Conservation (phyloP, 164 flowering plant species). For the Aristolochia fimbriata region DNA sequence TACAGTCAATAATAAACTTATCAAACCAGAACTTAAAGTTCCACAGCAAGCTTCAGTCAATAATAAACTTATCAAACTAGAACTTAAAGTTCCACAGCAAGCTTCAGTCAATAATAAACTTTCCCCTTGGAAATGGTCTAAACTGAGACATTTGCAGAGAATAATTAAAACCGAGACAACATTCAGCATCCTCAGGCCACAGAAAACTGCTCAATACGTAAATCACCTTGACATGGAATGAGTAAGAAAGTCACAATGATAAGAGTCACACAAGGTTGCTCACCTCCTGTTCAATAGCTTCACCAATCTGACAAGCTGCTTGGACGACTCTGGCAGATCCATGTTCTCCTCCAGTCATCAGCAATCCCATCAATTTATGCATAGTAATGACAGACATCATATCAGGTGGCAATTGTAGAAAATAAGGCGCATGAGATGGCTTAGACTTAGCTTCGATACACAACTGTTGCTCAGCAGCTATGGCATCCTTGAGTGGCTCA, state of each 20-base stretch:
- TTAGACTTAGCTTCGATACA: conserved; percentile 37
- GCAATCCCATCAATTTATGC: conserved; percentile 82
- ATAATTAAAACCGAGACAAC: no score
- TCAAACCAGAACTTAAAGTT: no score
- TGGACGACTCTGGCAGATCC: conserved; percentile 69
- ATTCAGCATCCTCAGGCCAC: no score
- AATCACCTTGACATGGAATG: not conserved
- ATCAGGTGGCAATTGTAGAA: conserved; percentile 72
- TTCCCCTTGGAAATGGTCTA: no score
- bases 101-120: no score
- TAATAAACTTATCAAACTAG: no score
- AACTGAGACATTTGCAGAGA: no score
- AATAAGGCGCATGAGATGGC: conserved; percentile 39
- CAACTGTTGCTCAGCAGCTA: conserved; percentile 54
- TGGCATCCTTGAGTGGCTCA: conserved; percentile 65
- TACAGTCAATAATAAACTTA: no score
- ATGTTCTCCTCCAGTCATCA: conserved; percentile 71
- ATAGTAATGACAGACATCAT: conserved; percentile 93
- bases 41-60: no score
- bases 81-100: no score
- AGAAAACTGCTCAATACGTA: no score
- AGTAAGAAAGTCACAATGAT: not conserved
- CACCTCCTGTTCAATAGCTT: conserved; percentile 96
- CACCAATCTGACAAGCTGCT: conserved; percentile 74
- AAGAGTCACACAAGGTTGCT: conserved; percentile 3